Evolutionary conservation across 2,329 filamentous ascomycete species (phyloP), one percentile per base, ranked within the genome.

Genomic region (Phaeosphaeria sp.): DNA sequence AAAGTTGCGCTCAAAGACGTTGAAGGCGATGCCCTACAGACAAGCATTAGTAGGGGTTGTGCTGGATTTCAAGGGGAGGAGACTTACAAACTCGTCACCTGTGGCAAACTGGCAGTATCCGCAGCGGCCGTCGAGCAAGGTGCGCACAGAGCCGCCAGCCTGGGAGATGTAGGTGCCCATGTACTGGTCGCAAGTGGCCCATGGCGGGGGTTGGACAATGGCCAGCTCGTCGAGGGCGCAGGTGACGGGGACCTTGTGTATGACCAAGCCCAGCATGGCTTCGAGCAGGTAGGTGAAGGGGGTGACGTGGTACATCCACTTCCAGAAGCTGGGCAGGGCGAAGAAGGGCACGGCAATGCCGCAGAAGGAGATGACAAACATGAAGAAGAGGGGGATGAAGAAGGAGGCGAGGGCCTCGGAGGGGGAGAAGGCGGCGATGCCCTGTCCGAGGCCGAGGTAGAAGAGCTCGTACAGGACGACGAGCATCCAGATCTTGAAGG

Each of bases 281-380:
- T 76, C 76, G 70, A 80, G 78, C 47, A 80, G 71, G 63, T 79
- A 80, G 60, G 75, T 80, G 71, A 79, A 81, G 62, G 63, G 68
- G 0, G 78, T 77, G 20, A 80, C 63, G 46, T 68, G 78, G 67
- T 78, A 77, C 2, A 78, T 53, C 77, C 77, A 80, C 17, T 72
- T 56, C 90, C 90, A 94, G 82, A 93, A 93, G 1, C 84, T 80
- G 0, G 90, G 89, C 21, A 94, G 83, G 3, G 80, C 78, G 6
- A 77, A 73, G 1, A 89, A 89, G 1, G 81, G 80, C 36, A 87
- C 87, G 57, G 95, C 83, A 43, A 95, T 89, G 81, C 72, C 72
- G 41, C 68, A 72, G 58, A 73, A 74, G 6, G 62, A 66, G 30
- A 70, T 59, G 1, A 73, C 57, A 2, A 57, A 52, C 43, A 57